Base-by-base conservation (phyloP, 306 rosid species). In the Cucumis sativus region DNA sequence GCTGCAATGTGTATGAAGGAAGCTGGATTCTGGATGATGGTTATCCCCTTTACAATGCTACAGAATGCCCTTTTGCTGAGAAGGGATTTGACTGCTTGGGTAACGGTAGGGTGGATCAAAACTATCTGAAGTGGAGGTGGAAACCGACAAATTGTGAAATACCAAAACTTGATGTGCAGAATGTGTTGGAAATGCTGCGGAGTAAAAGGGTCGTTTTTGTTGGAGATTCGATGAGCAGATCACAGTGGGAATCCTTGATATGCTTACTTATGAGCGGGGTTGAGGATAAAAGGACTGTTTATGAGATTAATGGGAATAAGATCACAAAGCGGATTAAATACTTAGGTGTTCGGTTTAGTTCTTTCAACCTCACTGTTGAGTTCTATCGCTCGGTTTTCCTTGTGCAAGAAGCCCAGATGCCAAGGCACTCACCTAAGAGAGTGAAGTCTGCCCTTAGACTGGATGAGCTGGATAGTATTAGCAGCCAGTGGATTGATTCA, bases 211-310 rank as follows among this genome's bases (percentile, higher is more conserved):
- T 92, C 80, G 96, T 90, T 79, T 92, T 92, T 67, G 92, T 90
- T 10, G 97, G 97, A 8, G 97, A 92, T 90, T 92, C 97, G 12
- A 92, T 92, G 94, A 90, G 96, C 74, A 90, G 97, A 76, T 86
- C 97, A 41, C 96, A 92, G 83, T 92, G 96, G 97, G 97, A 92
- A 66, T 92, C 96, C 40, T 80, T 92, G 66, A 84, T 92, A 81
- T 92, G 97, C 83, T 84, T 90, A 88, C 86, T 92, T 39, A 90
- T 92, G 98, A 86, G 86, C 76, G 96, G 98, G 39, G 92, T 90
- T 57, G 89, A 84, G 80, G 93, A 92, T 85, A 89, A 90, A 82
- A 79, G 35, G 66, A 78, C 87, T 79, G 96, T 90, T 76, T 92
- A 86, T 85, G 98, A 92, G 86, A 84, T 92, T 7, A 89, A 92